phyloP scores from a whole-genome alignment of 2,329 filamentous ascomycete species.

The Nothophaeocryptopus gaeumannii region DNA sequence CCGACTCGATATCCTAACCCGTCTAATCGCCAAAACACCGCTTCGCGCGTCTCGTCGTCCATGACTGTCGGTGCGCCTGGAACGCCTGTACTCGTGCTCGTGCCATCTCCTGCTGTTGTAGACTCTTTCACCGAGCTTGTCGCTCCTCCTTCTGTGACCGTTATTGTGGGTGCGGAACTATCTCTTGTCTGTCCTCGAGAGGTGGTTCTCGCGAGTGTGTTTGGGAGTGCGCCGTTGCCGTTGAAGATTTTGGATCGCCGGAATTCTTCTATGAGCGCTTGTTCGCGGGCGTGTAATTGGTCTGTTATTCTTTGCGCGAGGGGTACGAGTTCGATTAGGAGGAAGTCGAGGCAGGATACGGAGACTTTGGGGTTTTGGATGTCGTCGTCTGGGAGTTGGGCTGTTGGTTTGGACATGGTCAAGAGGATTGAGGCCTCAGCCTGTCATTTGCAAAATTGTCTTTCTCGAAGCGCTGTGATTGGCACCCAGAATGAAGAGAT shows the following conservation, averaged over 20 bases:
- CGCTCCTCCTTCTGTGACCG: constrained; percentile 5
- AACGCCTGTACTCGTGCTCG: constrained; percentile 10
- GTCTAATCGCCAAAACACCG: constrained; percentile 81
- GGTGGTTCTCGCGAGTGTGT: constrained; percentile 9
- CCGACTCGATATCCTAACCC: constrained; percentile 86
- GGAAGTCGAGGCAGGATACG: constrained; percentile 84
- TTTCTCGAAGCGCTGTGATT: too few species aligned
- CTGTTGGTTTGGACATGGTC: constrained; percentile 15
- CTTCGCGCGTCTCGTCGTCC: constrained; percentile 79
- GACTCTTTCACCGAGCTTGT: constrained; percentile 7
- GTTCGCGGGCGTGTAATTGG: constrained; percentile 59
- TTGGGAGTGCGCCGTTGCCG: neutral
- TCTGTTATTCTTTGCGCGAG: constrained; percentile 83
- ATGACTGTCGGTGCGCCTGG: constrained; percentile 17
- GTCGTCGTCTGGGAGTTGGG: constrained; percentile 19
- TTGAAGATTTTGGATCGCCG: constrained; percentile 30
- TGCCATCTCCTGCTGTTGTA: constrained; percentile 1
- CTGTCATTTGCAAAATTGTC: too few species aligned
- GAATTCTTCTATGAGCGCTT: constrained; percentile 39
- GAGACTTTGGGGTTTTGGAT: constrained; percentile 50
- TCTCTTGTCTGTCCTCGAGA: constrained; percentile 15
- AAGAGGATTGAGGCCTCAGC: neutral
- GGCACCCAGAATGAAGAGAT: too few species aligned
- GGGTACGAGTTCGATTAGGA: constrained; percentile 94
- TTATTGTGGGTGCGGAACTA: constrained; percentile 14